Evolutionary conservation across 129 eudicot genomes (phyloP).

Genomic region (Flaveria ramosissima): DNA sequence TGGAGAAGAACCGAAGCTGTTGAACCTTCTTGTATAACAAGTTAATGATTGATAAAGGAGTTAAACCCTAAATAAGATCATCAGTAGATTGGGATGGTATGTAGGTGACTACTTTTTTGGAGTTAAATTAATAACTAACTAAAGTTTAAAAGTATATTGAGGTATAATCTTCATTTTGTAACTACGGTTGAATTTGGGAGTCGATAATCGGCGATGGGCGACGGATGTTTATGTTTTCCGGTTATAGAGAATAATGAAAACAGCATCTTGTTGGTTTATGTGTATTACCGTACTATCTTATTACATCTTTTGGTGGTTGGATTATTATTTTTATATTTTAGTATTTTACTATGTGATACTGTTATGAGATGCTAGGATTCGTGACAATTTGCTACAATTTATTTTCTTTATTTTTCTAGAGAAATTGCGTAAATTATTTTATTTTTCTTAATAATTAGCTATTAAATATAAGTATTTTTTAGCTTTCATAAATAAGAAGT

Average conservation of each 20-base stretch:
- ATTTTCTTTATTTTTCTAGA: too few relatives aligned
- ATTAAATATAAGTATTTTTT: too few relatives aligned
- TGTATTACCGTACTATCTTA: conserved; percentile 14
- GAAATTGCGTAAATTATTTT: too few relatives aligned
- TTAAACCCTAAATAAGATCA: conserved; percentile 14
- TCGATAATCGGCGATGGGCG: conserved; percentile 23
- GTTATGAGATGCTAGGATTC: too few relatives aligned
- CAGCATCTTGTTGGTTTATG: conserved; percentile 20
- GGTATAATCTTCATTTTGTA: neutral
- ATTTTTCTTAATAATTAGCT: too few relatives aligned
- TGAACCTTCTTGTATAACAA: conserved; percentile 59
- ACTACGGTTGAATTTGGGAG: conserved; percentile 10
- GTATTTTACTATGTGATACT: too few relatives aligned
- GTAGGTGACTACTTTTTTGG: conserved; percentile 27
- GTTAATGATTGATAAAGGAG: neutral
- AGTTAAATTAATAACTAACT: conserved; percentile 24
- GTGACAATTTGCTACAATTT: too few relatives aligned
- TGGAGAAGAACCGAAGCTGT: conserved; percentile 58
- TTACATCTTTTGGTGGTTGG: conserved; percentile 5
- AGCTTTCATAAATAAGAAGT: too few relatives aligned
- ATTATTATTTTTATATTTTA: neutral
- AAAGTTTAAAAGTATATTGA: neutral
- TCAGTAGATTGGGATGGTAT: conserved; percentile 8
- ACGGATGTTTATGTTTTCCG: conserved; percentile 22
- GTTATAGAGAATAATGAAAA: conserved; percentile 20